A percentile compares a stretch with the other conserved stretches of the same genome.
Evolutionary conservation across 257 asterid species (phyloP).

Genomic region (Plantago major): DNA sequence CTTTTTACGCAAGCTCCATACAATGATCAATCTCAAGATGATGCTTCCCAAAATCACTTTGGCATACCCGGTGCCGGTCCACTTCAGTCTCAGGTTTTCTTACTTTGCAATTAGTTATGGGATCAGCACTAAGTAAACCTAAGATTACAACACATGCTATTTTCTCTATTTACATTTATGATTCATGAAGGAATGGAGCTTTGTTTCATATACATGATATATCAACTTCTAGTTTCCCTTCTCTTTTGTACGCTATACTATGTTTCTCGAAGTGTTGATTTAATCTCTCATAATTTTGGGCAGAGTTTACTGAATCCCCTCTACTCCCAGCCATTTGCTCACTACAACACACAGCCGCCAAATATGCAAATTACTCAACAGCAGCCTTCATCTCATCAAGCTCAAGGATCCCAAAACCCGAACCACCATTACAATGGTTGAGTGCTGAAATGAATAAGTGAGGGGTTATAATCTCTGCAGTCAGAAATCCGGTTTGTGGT

Average conservation of each 20-base stretch:
- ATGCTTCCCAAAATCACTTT: constrained; percentile 71
- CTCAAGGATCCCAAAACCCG: constrained; percentile 70
- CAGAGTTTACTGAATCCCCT: constrained; percentile 76
- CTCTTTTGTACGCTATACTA: neutral
- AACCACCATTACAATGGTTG: constrained; percentile 77
- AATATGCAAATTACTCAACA: constrained; percentile 66
- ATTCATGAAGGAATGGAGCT: neutral
- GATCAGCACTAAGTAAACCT: neutral
- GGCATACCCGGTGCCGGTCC: constrained; percentile 55
- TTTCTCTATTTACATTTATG: no score
- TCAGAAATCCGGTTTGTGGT: constrained; percentile 57
- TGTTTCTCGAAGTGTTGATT: constrained; percentile 13
- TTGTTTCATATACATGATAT: neutral
- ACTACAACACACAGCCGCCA: constrained; percentile 64
- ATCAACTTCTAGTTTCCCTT: neutral
- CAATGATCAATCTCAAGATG: constrained; percentile 83
- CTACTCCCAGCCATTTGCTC: constrained; percentile 78
- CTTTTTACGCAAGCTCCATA: constrained; percentile 85
- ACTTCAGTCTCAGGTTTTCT: constrained; percentile 78
- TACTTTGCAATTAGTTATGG: neutral
- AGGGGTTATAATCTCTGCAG: constrained; percentile 33
- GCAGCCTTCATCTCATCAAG: constrained; percentile 58
- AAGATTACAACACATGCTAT: no score
- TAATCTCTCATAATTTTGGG: constrained; percentile 17
- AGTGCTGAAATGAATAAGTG: constrained; percentile 14